Percentiles rank a stretch among this genome's conserved stretches.
Conservation (phyloP, 2,329 filamentous ascomycete species). For the Beauveria pseudobassiana region DNA sequence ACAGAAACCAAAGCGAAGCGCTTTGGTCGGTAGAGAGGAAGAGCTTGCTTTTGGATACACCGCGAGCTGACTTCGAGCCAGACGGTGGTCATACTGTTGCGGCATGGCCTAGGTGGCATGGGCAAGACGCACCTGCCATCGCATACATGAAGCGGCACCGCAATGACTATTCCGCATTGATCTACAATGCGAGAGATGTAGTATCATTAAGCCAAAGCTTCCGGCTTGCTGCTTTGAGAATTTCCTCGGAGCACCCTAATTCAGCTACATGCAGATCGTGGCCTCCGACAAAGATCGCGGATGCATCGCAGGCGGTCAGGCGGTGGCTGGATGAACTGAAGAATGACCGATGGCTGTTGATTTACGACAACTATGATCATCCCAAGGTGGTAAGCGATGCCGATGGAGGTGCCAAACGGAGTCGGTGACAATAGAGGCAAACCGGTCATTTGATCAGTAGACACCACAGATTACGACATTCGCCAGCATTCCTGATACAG, state of each 20-base stretch:
- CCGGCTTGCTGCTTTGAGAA: slow-evolving; percentile 19
- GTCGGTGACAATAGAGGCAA: neutral
- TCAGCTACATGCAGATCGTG: slow-evolving; percentile 18
- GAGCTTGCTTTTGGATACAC: slow-evolving; percentile 16
- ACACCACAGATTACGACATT: slow-evolving; percentile 23
- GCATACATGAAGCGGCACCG: slow-evolving; percentile 28
- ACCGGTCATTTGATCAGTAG: neutral
- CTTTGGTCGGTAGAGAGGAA: slow-evolving; percentile 16
- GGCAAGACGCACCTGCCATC: slow-evolving; percentile 38
- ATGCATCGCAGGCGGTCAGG: slow-evolving; percentile 27
- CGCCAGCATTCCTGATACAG: slow-evolving; percentile 20
- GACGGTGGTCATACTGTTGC: slow-evolving; percentile 13
- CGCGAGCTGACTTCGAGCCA: slow-evolving; percentile 6
- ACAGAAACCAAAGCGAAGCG: slow-evolving; percentile 1
- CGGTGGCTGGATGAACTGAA: slow-evolving; percentile 26
- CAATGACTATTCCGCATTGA: slow-evolving; percentile 28
- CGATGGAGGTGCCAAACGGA: neutral
- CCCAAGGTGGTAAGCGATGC: slow-evolving; percentile 16
- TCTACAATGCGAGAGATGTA: slow-evolving; percentile 33
- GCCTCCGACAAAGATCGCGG: slow-evolving; percentile 18
- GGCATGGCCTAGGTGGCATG: slow-evolving; percentile 32
- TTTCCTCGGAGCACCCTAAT: slow-evolving; percentile 21
- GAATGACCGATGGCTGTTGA: slow-evolving; percentile 33
- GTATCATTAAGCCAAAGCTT: slow-evolving; percentile 30
- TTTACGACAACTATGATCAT: slow-evolving; percentile 36